These are phyloP conservation scores for Wallacemonas collosoma DNA, from an alignment of 208 protist species.

Conservation along the genomic window DNA sequence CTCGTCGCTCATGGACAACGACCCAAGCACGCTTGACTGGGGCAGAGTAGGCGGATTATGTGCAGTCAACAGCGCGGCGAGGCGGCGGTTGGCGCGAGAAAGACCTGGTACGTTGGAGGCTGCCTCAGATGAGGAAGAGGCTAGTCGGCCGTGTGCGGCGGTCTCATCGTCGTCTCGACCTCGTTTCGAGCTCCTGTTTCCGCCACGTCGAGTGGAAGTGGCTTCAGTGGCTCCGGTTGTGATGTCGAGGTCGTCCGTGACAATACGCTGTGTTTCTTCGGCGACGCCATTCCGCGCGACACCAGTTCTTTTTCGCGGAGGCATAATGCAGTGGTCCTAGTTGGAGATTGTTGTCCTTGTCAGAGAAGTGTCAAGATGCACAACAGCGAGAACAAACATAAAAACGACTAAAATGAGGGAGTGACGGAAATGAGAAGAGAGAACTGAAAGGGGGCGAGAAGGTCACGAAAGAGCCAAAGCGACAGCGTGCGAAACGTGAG, in stretches of 20 bases:
- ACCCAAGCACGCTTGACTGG: not conserved
- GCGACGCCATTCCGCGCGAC: not conserved
- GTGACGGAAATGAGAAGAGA: too few species aligned
- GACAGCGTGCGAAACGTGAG: too few species aligned
- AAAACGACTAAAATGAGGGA: not conserved
- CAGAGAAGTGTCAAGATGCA: not conserved
- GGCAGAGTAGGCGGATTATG: conserved; percentile 12
- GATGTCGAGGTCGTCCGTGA: conserved; percentile 9
- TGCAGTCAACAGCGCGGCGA: conserved; percentile 1
- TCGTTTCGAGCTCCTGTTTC: too few species aligned
- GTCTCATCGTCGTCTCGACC: not conserved
- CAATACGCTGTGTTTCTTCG: conserved; percentile 25
- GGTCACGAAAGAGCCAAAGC: too few species aligned
- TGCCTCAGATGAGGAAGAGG: not conserved
- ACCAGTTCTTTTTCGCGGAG: conserved; percentile 19
- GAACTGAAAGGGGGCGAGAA: too few species aligned
- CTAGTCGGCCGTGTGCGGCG: not conserved
- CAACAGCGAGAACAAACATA: conserved; percentile 2
- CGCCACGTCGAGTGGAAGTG: too few species aligned
- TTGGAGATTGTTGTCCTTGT: too few species aligned
- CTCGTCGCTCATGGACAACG: conserved; percentile 7
- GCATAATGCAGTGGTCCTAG: conserved; percentile 6
- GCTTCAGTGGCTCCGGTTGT: not conserved
- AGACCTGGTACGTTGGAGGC: not conserved
- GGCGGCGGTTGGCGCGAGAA: conserved; percentile 1